Base-by-base conservation (phyloP, 1,139 yeast species). In the Magnusiomyces paraingens region DNA sequence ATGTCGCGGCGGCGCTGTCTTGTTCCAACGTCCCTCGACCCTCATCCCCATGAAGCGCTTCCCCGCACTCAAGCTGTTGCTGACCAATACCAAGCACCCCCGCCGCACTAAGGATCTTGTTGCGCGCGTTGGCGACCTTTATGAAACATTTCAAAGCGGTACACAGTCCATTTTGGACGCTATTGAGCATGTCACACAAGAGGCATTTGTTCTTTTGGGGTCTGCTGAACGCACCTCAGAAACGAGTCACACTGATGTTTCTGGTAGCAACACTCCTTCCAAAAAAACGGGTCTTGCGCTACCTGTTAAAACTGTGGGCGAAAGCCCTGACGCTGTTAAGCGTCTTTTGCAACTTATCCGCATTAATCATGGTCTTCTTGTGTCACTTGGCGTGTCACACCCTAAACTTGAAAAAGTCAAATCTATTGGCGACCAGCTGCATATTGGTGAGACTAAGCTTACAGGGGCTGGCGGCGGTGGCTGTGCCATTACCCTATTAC, bases 381-480 rank as follows among this genome's bases (percentile, higher is more conserved):
- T 84, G 2, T 77, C 97, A 0, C 70, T 93, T 18, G 96, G 97
- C 1, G 99, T 94, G 6, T 86, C 95, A 14, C 99, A 94, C 68
- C 95, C 97, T 3, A 77, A 85, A 18, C 74, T 93, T 56, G 99
- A 93, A 66, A 74, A 76, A 52, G 81, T 91, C 49, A 84, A 82
- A 62, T 72, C 80, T 22, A 73, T 82, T 18, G 79, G 87, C 22
- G 91, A 86, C 63, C 76, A 74, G 47, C 66, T 80, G 54, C 66
- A 73, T 1, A 70, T 93, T 39, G 99, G 99, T 5, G 83, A 87
- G 57, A 91, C 99, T 1, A 93, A 93, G 69, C 77, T 93, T 57
- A 93, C 99, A 0, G 99, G 99, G 46, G 99, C 99, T 0, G 99
- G 99, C 26, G 99, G 99, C 18, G 99, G 99, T 47, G 99, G 99